phyloP scores from a whole-genome alignment of 495 filamentous ascomycete genomes.

The Aspergillus baeticus region DNA sequence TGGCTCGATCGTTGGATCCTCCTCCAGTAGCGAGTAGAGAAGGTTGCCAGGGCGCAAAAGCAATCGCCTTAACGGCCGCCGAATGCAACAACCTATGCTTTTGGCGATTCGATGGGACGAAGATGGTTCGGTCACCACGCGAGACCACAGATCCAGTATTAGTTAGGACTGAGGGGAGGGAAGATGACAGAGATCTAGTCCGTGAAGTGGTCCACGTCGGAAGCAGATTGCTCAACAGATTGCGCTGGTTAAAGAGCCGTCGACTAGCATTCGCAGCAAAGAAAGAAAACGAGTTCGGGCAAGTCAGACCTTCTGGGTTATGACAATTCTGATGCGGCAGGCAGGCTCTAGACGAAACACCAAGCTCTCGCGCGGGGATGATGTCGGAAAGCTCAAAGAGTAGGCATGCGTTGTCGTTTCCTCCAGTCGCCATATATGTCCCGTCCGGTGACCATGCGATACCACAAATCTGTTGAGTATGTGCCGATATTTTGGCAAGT shows the following conservation, averaged over 20 bases:
- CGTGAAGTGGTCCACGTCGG: constrained; percentile 30
- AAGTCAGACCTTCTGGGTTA: constrained; percentile 13
- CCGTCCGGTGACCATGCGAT: constrained; percentile 83
- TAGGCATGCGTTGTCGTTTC: constrained; percentile 87
- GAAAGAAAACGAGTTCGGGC: constrained; percentile 22
- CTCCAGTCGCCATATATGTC: constrained; percentile 77
- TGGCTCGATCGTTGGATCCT: constrained; percentile 88
- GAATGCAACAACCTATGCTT: constrained; percentile 75
- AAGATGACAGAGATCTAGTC: constrained; percentile 16
- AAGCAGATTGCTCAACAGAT: constrained; percentile 26
- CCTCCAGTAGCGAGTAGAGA: constrained; percentile 89
- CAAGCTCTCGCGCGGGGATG: constrained; percentile 31
- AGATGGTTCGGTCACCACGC: constrained; percentile 27
- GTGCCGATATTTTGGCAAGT: constrained; percentile 71
- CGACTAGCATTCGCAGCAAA: constrained; percentile 15
- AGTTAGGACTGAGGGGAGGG: constrained; percentile 29
- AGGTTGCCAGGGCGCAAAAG: constrained; percentile 93
- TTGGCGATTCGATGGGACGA: constrained; percentile 51
- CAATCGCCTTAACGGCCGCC: constrained; percentile 94
- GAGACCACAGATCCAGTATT: constrained; percentile 30
- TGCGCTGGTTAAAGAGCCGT: constrained; percentile 22
- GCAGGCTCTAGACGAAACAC: constrained; percentile 1
- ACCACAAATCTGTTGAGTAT: constrained; percentile 90
- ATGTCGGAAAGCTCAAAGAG: constrained; percentile 72
- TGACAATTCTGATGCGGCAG: constrained; percentile 6